Base-by-base conservation (phyloP, 225 moss, liverwort and hornwort species). In the Thuidium tamariscinum region DNA sequence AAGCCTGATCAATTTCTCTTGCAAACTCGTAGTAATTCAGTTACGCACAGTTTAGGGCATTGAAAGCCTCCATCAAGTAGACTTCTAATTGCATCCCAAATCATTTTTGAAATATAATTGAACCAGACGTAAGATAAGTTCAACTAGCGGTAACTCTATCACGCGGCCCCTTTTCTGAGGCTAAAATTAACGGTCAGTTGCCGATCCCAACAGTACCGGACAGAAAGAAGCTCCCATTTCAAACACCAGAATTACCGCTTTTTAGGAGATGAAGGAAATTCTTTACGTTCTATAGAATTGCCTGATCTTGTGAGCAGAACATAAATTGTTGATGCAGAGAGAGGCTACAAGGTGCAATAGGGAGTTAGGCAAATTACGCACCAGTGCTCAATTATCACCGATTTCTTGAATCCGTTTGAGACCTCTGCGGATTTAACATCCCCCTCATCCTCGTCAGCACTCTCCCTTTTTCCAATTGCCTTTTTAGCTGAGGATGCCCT, bases 371-470 rank as follows among this genome's bases (percentile, higher is more conserved):
- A 87, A 42, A 55, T 74, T 36, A 89, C 89, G 81, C 83, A 93
- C 93, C 93, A 91, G 77, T 89, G 89, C 86, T 93, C 93, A 68
- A 93, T 93, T 83, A 93, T 89, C 78, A 93, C 87, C 87, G 86
- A 90, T 64, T 91, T 91, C 86, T 90, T 72, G 63, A 67, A 61
- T 81, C 91, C 90, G 77, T 89, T 87, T 56, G 85, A 80, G 80
- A 84, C 79, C 84, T 84, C 81, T 46, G 54, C 60, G 13, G 36
- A 46, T 86, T 91, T 68, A 16, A 39, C 83, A 80, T 89, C 83
- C 46, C 49, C 84, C 82, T 79, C 77, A 72, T 67, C 89, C 51
- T 89, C 89, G 41, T 83, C 90, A 66, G 76, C 63, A 44, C 36
- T 66, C 57, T 67, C 77, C 54, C 30, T 39, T 85, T 66, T 77